These are phyloP conservation scores for Clarireedia homoeocarpa DNA, from an alignment of 2,329 filamentous ascomycete genomes.

Conservation along the genomic window DNA sequence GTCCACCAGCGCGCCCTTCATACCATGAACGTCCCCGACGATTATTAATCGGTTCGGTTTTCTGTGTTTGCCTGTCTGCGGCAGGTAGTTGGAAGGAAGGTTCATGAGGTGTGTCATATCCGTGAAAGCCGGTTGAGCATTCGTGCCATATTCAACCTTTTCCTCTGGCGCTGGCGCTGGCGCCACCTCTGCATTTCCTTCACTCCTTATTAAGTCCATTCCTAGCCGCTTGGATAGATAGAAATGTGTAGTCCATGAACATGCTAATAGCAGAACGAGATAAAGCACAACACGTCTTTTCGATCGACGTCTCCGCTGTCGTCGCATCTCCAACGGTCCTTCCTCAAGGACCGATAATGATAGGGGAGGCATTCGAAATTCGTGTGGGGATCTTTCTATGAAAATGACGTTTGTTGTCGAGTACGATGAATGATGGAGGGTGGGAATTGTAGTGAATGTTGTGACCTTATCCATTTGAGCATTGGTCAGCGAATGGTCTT, in stretches of 20 bases:
- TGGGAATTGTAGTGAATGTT: not conserved
- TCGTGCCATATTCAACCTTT: slow-evolving; percentile 11
- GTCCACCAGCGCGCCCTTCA: slow-evolving; percentile 55
- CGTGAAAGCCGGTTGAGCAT: slow-evolving; percentile 17
- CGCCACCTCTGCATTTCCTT: not conserved
- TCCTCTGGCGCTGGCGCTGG: not conserved
- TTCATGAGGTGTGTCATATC: slow-evolving; percentile 26
- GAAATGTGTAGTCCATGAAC: slow-evolving; percentile 1
- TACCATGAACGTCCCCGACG: slow-evolving; percentile 90
- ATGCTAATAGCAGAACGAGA: slow-evolving; percentile 3
- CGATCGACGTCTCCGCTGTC: not conserved
- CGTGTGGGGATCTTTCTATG: not conserved
- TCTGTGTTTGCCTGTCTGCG: slow-evolving; percentile 27
- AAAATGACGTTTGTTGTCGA: not conserved
- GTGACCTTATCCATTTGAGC: not conserved
- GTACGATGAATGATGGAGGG: not conserved
- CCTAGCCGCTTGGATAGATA: not conserved
- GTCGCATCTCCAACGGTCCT: not conserved
- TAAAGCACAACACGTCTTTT: slow-evolving; percentile 1
- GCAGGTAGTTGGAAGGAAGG: slow-evolving; percentile 23
- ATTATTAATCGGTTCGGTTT: slow-evolving; percentile 60
- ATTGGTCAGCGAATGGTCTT: slow-evolving; percentile 4
- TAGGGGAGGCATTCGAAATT: not conserved
- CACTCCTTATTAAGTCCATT: not conserved
- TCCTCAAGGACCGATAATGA: not conserved